A percentile compares a stretch with the other conserved stretches of the same genome.
These are phyloP conservation scores for Ambrosia hybrid DNA, from an alignment of 140 eudicot species.

Conservation along the genomic window DNA sequence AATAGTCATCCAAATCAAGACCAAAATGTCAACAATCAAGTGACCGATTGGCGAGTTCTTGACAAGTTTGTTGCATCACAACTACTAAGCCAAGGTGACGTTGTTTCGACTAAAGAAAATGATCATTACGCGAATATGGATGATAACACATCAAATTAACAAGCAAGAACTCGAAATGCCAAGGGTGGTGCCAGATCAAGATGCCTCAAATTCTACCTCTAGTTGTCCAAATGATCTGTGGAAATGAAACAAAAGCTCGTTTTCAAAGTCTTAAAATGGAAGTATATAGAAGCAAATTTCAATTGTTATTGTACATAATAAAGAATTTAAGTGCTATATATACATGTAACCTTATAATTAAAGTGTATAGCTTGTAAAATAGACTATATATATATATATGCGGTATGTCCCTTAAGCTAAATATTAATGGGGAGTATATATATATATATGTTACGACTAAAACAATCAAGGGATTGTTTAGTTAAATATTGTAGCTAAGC, in stretches of 20 bases:
- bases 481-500: conserved; percentile 19
- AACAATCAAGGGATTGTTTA: conserved; percentile 28
- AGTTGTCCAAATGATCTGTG: conserved; percentile 68
- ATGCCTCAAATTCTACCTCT: conserved; percentile 64
- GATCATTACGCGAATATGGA: conserved; percentile 24
- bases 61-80: conserved; percentile 96
- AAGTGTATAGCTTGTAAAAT: conserved; percentile 42
- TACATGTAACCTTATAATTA: conserved; percentile 30
- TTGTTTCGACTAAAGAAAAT: conserved; percentile 41
- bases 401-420: conserved; percentile 39
- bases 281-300: conserved; percentile 25
- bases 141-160: conserved; percentile 30
- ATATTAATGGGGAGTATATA: conserved; percentile 13
- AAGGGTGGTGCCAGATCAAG: conserved; percentile 35
- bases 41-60: conserved; percentile 89
- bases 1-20: conserved; percentile 26
- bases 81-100: conserved; percentile 72
- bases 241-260: conserved; percentile 46
- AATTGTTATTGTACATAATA: conserved; percentile 38
- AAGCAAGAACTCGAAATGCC: conserved; percentile 41
- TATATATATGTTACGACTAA: conserved; percentile 22
- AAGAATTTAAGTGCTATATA: conserved; percentile 36
- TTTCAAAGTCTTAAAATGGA: conserved; percentile 18
- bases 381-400: conserved; percentile 13
- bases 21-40: conserved; percentile 50